These are phyloP conservation scores for Monosporozyma unispora DNA, from an alignment of 805 yeast species.

Conservation along the genomic window DNA sequence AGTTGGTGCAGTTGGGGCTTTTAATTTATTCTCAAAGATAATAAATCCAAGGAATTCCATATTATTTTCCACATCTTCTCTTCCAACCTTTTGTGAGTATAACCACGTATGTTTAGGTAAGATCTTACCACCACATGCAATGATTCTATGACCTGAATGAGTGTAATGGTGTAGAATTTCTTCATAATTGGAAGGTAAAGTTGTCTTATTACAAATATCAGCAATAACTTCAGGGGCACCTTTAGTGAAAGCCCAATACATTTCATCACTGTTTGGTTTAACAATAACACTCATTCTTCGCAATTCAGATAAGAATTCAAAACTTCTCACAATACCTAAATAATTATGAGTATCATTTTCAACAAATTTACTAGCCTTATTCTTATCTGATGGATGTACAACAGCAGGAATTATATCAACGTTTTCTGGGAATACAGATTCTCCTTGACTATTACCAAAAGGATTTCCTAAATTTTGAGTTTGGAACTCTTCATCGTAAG, in stretches of 20 bases:
- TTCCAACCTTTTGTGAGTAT: slow-evolving; percentile 40
- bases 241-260: slow-evolving; percentile 57
- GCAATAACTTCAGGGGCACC: slow-evolving; percentile 96
- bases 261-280: slow-evolving; percentile 34
- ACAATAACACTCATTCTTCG: slow-evolving; percentile 87
- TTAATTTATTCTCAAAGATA: slow-evolving; percentile 84
- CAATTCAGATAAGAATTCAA: slow-evolving; percentile 75
- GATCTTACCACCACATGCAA: slow-evolving; percentile 77
- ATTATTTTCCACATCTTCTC: slow-evolving; percentile 62
- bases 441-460: slow-evolving; percentile 33
- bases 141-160: slow-evolving; percentile 88
- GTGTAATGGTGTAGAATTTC: slow-evolving; percentile 76
- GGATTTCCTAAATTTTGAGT: slow-evolving; percentile 31
- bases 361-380: slow-evolving; percentile 27
- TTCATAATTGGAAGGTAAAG: slow-evolving; percentile 68
- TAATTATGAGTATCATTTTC: slow-evolving; percentile 31
- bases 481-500: slow-evolving; percentile 56
- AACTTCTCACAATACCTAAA: slow-evolving; percentile 44
- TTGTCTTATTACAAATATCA: slow-evolving; percentile 59
- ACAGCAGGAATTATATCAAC: slow-evolving; percentile 40
- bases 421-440: slow-evolving; percentile 35
- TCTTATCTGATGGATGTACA: slow-evolving; percentile 34
- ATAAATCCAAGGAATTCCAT: slow-evolving; percentile 80
- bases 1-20: slow-evolving; percentile 55
- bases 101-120: slow-evolving; percentile 38